A percentile compares a stretch with the other conserved stretches of the same genome.
Conservation (phyloP, 768 basidiomycete species). For the Lactifluus volemus region DNA sequence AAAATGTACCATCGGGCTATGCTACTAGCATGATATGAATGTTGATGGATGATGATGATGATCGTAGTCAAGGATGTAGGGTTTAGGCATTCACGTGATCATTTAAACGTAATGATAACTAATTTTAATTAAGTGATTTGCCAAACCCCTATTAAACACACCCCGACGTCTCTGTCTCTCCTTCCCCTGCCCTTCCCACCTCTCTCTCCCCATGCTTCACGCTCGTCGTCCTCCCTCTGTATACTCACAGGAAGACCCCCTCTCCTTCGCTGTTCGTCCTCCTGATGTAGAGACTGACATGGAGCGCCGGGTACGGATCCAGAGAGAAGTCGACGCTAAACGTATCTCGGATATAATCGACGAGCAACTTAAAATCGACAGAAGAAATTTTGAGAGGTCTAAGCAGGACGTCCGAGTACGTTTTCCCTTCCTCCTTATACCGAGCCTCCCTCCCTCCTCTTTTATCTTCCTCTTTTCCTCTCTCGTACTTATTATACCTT, state of each 20-base stretch:
- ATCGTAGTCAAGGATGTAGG: not conserved
- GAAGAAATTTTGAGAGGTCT: constrained; percentile 51
- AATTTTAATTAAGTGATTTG: not conserved
- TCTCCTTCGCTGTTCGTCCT: constrained; percentile 57
- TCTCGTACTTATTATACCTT: constrained; percentile 21
- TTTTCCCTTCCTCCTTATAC: not conserved
- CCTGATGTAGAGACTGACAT: constrained; percentile 55
- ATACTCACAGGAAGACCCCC: constrained; percentile 64
- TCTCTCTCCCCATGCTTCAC: constrained; percentile 29
- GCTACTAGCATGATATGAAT: not conserved
- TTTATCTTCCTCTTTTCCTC: no score
- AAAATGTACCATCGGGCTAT: not conserved
- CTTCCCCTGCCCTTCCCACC: constrained; percentile 12
- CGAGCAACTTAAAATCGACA: constrained; percentile 65
- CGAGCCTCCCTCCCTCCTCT: no score
- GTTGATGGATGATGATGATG: not conserved
- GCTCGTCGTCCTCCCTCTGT: constrained; percentile 59
- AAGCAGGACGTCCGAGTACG: constrained; percentile 70
- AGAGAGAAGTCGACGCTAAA: constrained; percentile 64
- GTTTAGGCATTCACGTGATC: not conserved
- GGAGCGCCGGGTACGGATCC: constrained; percentile 53
- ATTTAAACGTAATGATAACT: not conserved
- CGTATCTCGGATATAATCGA: constrained; percentile 75
- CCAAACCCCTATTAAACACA: not conserved
- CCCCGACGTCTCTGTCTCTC: not conserved